Conservation (phyloP, 768 basidiomycete species). For the Sporobolomyces roseus region DNA sequence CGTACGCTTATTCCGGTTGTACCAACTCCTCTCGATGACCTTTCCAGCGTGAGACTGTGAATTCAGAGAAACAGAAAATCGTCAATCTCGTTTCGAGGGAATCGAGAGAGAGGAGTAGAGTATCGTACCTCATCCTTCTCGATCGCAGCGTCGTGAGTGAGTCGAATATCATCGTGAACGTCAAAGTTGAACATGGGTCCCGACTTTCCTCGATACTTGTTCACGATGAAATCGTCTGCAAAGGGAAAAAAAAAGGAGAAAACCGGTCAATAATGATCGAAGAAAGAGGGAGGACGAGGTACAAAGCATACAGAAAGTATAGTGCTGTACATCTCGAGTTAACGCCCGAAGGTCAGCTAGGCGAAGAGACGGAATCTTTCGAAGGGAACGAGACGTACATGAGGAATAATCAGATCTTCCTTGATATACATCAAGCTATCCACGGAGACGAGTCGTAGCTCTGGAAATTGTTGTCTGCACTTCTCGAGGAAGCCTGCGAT, state of each 20-base stretch:
- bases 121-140: conserved; percentile 88
- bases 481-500: conserved; percentile 84
- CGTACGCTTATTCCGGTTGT: conserved; percentile 84
- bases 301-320: conserved; percentile 75
- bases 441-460: conserved; percentile 79
- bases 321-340: conserved; percentile 70
- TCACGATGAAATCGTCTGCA: conserved; percentile 71
- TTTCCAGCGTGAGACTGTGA: conserved; percentile 77
- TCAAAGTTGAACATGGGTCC: conserved; percentile 98
- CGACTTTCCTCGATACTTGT: conserved; percentile 96
- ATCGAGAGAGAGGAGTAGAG: not conserved
- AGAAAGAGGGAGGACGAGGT: not conserved
- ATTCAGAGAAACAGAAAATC: not conserved
- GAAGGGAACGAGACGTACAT: conserved; percentile 56
- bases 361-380: no score
- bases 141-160: conserved; percentile 86
- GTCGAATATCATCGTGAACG: conserved; percentile 94
- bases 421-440: conserved; percentile 98
- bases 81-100: not conserved
- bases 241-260: no score
- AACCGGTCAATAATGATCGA: not conserved
- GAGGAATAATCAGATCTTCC: conserved; percentile 97
- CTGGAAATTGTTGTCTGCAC: conserved; percentile 86
- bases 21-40: conserved; percentile 93
- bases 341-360: not conserved